These are phyloP conservation scores for Selaginella tamariscina DNA, from an alignment of 75 land plant genomes.

Conservation along the genomic window DNA sequence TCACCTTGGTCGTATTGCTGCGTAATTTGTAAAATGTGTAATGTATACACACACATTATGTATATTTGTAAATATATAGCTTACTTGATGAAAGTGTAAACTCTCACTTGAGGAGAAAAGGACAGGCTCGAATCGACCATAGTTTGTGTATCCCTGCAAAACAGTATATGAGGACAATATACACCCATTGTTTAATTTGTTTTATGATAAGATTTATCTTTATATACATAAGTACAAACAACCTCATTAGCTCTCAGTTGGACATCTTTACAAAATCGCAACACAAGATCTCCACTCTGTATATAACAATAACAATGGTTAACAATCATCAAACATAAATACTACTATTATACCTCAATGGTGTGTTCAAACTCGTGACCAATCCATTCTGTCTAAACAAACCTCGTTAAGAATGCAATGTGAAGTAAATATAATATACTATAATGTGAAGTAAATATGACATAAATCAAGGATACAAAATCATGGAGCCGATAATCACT, in stretches of 20 bases:
- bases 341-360: neutral
- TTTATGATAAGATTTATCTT: neutral
- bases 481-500: neutral
- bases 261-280: slow-evolving; percentile 72
- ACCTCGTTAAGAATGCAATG: too few species aligned
- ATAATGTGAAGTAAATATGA: neutral
- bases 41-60: neutral
- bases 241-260: slow-evolving; percentile 27
- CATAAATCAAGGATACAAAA: neutral
- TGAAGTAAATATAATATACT: neutral
- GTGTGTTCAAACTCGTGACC: neutral
- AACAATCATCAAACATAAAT: too few species aligned
- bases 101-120: slow-evolving; percentile 36
- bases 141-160: slow-evolving; percentile 46
- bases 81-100: slow-evolving; percentile 51
- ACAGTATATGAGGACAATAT: neutral
- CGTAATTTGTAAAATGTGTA: neutral
- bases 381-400: neutral
- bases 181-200: neutral
- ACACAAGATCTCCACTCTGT: slow-evolving; percentile 35
- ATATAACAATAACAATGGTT: neutral
- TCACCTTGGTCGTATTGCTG: slow-evolving; percentile 22
- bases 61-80: neutral
- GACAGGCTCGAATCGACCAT: slow-evolving; percentile 45
- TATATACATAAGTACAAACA: slow-evolving; percentile 1